A percentile compares a stretch with the other conserved stretches of the same genome.
Conservation (phyloP, 371 early-diverging fungal species). For the Mortierella sp. region DNA sequence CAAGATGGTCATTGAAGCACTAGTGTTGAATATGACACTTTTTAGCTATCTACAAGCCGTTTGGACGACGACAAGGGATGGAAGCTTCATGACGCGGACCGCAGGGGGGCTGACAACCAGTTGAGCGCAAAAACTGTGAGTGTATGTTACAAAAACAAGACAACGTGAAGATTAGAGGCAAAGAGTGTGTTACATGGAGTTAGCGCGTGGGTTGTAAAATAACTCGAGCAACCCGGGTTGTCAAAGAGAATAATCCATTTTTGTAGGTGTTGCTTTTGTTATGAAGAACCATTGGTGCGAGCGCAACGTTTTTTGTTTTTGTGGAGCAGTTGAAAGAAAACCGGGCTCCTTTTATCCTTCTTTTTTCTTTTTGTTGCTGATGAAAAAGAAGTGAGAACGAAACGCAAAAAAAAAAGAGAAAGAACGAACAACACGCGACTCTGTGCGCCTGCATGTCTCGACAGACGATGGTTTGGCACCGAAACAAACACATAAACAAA, state of each 20-base stretch:
- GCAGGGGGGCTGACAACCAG: too few relatives aligned
- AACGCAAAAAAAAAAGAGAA: not conserved
- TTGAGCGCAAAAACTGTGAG: too few relatives aligned
- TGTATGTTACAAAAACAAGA: too few relatives aligned
- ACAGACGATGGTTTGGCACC: not conserved
- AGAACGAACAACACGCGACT: not conserved
- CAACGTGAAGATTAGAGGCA: too few relatives aligned
- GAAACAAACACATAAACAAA: not conserved
- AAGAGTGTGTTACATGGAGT: too few relatives aligned
- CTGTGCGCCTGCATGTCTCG: conserved; percentile 3
- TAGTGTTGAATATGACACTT: too few relatives aligned
- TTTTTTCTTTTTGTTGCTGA: not conserved
- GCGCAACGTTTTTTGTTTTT: not conserved
- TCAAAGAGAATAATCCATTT: not conserved
- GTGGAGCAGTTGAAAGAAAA: not conserved
- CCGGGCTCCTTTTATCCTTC: not conserved
- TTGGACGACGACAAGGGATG: too few relatives aligned
- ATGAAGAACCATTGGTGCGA: not conserved
- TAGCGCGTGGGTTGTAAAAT: not conserved
- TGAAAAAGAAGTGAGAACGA: too few relatives aligned
- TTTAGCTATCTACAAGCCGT: too few relatives aligned
- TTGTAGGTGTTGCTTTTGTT: too few relatives aligned
- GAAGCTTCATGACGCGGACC: too few relatives aligned
- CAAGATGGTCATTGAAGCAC: too few relatives aligned
- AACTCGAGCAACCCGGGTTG: not conserved